phyloP scores from a whole-genome alignment of 163 green algal species.

The Prototheca cutis region DNA sequence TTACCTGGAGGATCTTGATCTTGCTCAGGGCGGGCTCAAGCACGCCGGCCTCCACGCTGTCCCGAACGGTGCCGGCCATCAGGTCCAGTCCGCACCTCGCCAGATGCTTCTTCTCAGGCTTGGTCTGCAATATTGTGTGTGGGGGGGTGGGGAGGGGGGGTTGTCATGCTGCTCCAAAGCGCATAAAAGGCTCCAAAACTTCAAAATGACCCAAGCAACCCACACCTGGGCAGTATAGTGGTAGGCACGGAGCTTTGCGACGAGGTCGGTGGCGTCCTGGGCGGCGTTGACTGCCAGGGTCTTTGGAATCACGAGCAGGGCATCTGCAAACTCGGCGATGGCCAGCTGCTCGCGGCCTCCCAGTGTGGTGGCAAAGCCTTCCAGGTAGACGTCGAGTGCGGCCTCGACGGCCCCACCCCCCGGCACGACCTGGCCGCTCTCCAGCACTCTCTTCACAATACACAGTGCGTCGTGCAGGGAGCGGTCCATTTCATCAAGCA shows the following conservation, averaged over 20 bases:
- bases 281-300: slow-evolving; percentile 95
- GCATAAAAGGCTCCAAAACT: too few species aligned
- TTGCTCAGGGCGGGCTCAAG: slow-evolving; percentile 94
- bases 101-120: slow-evolving; percentile 6
- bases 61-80: slow-evolving; percentile 62
- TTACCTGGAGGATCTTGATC: slow-evolving; percentile 87
- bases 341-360: slow-evolving; percentile 93
- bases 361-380: slow-evolving; percentile 91
- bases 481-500: slow-evolving; percentile 98
- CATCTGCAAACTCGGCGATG: slow-evolving; percentile 95
- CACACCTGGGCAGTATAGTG: slow-evolving; percentile 80
- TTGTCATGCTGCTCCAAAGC: too few species aligned
- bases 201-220: too few species aligned
- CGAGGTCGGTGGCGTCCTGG: slow-evolving; percentile 89
- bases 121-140: background rate
- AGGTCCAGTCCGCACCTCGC: slow-evolving; percentile 75
- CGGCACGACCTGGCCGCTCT: slow-evolving; percentile 79
- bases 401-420: slow-evolving; percentile 94
- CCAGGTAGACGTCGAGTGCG: slow-evolving; percentile 90
- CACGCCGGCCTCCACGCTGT: slow-evolving; percentile 92
- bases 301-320: slow-evolving; percentile 96
- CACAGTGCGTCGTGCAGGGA: slow-evolving; percentile 95
- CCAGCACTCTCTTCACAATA: slow-evolving; percentile 94
- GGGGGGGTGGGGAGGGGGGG: too few species aligned
- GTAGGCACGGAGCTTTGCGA: slow-evolving; percentile 89